Base-by-base conservation (phyloP, 1,284 basidiomycete genomes). In the Austroboletus novae-zelandiae region DNA sequence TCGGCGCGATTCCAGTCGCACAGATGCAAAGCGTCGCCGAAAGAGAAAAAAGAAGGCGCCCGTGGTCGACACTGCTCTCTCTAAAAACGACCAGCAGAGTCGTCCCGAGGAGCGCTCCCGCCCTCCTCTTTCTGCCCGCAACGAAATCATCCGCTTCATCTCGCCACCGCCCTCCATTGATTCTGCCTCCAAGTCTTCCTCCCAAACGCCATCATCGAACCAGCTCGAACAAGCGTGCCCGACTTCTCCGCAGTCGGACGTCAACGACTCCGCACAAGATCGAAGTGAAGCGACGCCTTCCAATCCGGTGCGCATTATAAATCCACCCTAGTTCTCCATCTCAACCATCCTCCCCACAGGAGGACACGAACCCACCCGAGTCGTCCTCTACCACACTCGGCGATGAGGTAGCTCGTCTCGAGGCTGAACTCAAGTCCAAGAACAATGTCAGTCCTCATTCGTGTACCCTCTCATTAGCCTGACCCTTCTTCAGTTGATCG, bases 381-480 rank as follows among this genome's bases (percentile, higher is more conserved):
- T 47, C 52, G n/a, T 47, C 46, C 7, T 47, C 32, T 31, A 54
- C 62, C 36, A 57, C 59, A 35, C 57, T 68, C 1, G 65, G 71
- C 48, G 61, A 60, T 2, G 62, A 68, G 57, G 68, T 78, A 31
- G 63, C 64, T 15, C 67, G 66, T 48, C 66, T 80, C 42, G 74
- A 71, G 41, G 61, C 71, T 45, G 71, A 78, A 55, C 62, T 81
- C 4, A 66, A 70, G 44, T 55, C 64, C n/a, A 73, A 77, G 57
- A 62, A 64, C 45, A 56, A 63, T 41, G 79, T 76, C 60, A 40
- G 74, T 65, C 6, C 17, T 31, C 20, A 0, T 31, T 10, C 48
- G 10, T 27, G 32, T 40, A 9, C 25, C 27, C 39, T 48, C 36
- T 43, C 10, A 39, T 48, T 37, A 34, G 20, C n/a, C 35, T 41